Evolutionary conservation across 225 moss, liverwort and hornwort species (phyloP), one percentile per base, ranked within the genome.

Genomic region (Antitrichia curtipendula): DNA sequence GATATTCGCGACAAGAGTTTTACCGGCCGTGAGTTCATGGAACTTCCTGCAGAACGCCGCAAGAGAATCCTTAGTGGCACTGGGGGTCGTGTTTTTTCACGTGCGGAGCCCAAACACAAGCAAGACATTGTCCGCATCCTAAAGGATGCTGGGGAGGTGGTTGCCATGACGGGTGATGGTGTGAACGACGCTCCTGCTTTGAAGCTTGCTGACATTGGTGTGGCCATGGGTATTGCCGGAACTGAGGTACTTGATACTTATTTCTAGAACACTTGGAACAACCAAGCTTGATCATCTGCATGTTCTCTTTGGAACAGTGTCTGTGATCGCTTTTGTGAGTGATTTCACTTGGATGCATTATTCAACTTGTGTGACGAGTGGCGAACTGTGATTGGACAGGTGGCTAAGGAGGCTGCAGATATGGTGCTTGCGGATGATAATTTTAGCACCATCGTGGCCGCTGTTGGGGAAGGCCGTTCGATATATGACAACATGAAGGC

Each of bases 341-440:
- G 77, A 64, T 84, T 64, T 79, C 53, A 78, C 70, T 82, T 82
- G 15, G 65, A 32, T 71, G 57, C 53, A 49, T 76, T 38, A 49
- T 82, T 56, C 29, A 60, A 58, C 29, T 68, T 80, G 21, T 61
- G 29, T 87, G 89, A 50, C 40, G 62, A 87, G 59, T 71, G 76
- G 21, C 59, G 60, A 84, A 68, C 27, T 76, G 78, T 65, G 72
- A 64, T 63, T 89, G 72, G 58, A 59, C 93, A 98, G 98, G 98
- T 98, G 87, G 98, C 98, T 0, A 98, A 98, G 91, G 98, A 98
- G 90, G 98, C 98, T 80, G 91, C 96, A 57, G 98, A 98, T 77
- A 98, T 98, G 98, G 97, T 98, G n/a, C 90, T 98, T 49, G 98
- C 98, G 56, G 98, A 98, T 88, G 98, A 98, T 72, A 97, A 98